Base-by-base conservation (phyloP, 2,329 filamentous ascomycete species). In the Ceratocystiopsis sp. region DNA sequence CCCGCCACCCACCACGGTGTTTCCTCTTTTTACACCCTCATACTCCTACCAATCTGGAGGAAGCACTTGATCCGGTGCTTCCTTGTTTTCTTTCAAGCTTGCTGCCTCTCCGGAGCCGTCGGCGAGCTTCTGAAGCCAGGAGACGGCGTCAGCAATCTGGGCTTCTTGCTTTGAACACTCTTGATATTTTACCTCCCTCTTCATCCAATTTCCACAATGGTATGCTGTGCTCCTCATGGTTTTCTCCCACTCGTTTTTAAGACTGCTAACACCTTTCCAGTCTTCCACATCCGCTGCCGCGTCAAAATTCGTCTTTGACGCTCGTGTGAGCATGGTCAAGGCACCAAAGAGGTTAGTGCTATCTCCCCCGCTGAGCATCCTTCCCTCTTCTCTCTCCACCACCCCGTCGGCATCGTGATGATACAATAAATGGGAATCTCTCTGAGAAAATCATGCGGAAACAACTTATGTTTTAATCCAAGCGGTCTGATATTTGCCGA, bases 381-480 rank as follows among this genome's bases (percentile, higher is more conserved):
- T 51, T 50, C 37, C 34, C 18, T 41, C 55, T 43, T 32, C 43
- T 39, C 21, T 11, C 19, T 40, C 44, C 18, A 35, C 18, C 15
- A 29, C 36, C 38, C 55, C 53, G 25, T 29, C 25, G 59, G 55
- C 54, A 56, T 66, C 54, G 68, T 76, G 69, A 93, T 93, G 87
- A 93, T 84, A 68, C 65, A 66, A 71, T 78, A 79, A 93, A 94
- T 98, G 91, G 91, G 91, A 98, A 98, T 98, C 91, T 98, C 93
- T 98, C 91, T 82, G 84, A 96, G 84, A 73, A 71, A 75, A 51
- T 61, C 64, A 73, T 98, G 91, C 84, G 80, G 91, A 98, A 78
- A 85, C 78, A 37, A 37, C 17, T 62, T 69, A 66, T 70, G 79
- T 84, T 76, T 80, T 82, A 77, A 29, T 76, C 65, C 41, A 52